These are phyloP conservation scores for Nicotiana undulata DNA, from an alignment of 257 asterid genomes.

Conservation along the genomic window DNA sequence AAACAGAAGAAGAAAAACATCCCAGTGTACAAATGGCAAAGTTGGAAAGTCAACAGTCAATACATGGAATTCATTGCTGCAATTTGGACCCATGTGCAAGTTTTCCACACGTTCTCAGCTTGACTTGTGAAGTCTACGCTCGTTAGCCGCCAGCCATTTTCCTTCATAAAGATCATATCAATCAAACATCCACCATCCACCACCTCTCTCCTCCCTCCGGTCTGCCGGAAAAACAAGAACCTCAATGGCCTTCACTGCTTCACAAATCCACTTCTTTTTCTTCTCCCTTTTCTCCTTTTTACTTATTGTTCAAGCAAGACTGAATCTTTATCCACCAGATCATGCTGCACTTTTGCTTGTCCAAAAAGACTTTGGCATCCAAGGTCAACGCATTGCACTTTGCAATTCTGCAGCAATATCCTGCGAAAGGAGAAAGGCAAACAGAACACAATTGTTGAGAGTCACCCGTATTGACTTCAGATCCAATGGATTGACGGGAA, in stretches of 20 bases:
- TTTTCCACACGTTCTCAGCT: not conserved
- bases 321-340: constrained; percentile 36
- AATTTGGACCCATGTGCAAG: not conserved
- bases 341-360: constrained; percentile 28
- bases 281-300: constrained; percentile 19
- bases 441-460: constrained; percentile 38
- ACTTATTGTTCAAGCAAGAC: constrained; percentile 26
- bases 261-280: constrained; percentile 19
- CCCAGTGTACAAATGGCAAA: not conserved
- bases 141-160: not conserved
- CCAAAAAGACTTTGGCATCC: constrained; percentile 28
- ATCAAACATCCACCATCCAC: not conserved
- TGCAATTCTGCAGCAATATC: constrained; percentile 53
- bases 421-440: constrained; percentile 37
- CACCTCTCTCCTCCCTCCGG: not conserved
- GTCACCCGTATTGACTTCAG: constrained; percentile 51
- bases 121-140: not conserved
- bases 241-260: constrained; percentile 21
- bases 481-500: constrained; percentile 38
- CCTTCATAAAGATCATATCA: not conserved
- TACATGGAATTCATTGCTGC: not conserved
- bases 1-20: not conserved
- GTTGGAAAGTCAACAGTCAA: not conserved
- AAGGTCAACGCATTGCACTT: constrained; percentile 7
- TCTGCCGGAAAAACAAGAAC: not conserved